A percentile compares a stretch with the other conserved stretches of the same genome.
These are phyloP conservation scores for Ophiocordyceps australis DNA, from an alignment of 2,329 filamentous ascomycete genomes.

Conservation along the genomic window DNA sequence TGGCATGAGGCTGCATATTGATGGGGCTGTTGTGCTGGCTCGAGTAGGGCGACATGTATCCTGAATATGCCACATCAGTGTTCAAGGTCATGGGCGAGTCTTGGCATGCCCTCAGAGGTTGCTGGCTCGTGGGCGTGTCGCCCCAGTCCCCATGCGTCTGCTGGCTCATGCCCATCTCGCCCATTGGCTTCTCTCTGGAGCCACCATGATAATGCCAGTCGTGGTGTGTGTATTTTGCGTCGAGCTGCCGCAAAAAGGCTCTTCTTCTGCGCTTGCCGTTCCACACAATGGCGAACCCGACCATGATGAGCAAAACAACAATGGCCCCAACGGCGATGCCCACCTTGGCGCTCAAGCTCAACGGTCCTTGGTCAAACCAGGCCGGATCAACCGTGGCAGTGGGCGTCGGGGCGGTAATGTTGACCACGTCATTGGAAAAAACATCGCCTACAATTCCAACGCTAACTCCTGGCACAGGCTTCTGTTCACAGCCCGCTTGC, in stretches of 20 bases:
- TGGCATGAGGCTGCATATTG: slow-evolving; percentile 7
- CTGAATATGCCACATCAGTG: slow-evolving; percentile 19
- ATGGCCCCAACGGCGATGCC: slow-evolving; percentile 37
- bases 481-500: slow-evolving; percentile 35
- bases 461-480: slow-evolving; percentile 23
- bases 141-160: slow-evolving; percentile 9
- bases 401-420: slow-evolving; percentile 29
- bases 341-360: slow-evolving; percentile 35
- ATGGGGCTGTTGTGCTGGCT: slow-evolving; percentile 42
- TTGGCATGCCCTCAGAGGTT: slow-evolving; percentile 31
- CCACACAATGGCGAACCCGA: slow-evolving; percentile 35
- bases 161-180: no score
- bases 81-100: slow-evolving; percentile 28
- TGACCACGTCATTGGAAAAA: slow-evolving; percentile 29
- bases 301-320: slow-evolving; percentile 23
- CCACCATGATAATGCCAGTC: no score
- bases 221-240: slow-evolving; percentile 16
- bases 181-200: no score
- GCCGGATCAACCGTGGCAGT: slow-evolving; percentile 18
- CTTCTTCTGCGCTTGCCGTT: slow-evolving; percentile 36
- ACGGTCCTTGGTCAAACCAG: slow-evolving; percentile 21
- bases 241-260: slow-evolving; percentile 28
- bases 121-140: slow-evolving; percentile 30
- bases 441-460: slow-evolving; percentile 31
- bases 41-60: slow-evolving; percentile 40